These are phyloP conservation scores for Penicillium glabrum DNA, from an alignment of 2,329 filamentous ascomycete genomes.

Conservation along the genomic window DNA sequence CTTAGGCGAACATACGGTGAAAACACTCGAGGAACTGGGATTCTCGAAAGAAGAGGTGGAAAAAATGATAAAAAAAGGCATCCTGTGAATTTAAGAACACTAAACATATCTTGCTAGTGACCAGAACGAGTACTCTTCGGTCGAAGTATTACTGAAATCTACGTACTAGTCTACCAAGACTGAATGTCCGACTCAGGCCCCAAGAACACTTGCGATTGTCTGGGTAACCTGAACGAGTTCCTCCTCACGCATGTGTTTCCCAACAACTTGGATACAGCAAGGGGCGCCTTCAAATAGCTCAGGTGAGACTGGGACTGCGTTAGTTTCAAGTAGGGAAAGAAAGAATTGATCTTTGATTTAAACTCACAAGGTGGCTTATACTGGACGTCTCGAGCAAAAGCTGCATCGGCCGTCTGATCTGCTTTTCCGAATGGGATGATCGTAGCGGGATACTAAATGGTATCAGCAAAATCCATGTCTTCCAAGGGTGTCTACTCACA, in stretches of 20 bases:
- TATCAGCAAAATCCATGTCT: background rate
- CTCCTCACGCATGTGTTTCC: slow-evolving; percentile 25
- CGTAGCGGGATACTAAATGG: slow-evolving; percentile 47
- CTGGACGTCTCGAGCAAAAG: slow-evolving; percentile 11
- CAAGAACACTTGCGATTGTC: slow-evolving; percentile 1
- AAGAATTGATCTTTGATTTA: background rate
- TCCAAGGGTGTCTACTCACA: slow-evolving; percentile 31
- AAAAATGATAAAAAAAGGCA: background rate
- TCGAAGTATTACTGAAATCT: too few relatives aligned
- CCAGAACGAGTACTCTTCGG: too few relatives aligned
- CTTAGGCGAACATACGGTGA: slow-evolving; percentile 33
- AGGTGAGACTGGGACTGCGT: background rate
- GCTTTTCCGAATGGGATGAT: slow-evolving; percentile 48
- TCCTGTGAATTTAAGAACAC: background rate
- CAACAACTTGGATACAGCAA: slow-evolving; percentile 46
- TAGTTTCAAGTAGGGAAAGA: background rate
- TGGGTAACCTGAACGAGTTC: slow-evolving; percentile 16
- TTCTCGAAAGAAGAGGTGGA: background rate
- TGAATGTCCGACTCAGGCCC: background rate
- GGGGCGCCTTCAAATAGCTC: slow-evolving; percentile 42
- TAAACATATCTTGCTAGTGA: too few relatives aligned
- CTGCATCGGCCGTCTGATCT: slow-evolving; percentile 38
- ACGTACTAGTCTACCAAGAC: background rate
- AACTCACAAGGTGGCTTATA: slow-evolving; percentile 20
- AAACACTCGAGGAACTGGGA: slow-evolving; percentile 24